A percentile compares a stretch with the other conserved stretches of the same genome.
These are phyloP conservation scores for Chaetomidium leptoderma DNA, from an alignment of 495 filamentous ascomycete genomes.

Conservation along the genomic window DNA sequence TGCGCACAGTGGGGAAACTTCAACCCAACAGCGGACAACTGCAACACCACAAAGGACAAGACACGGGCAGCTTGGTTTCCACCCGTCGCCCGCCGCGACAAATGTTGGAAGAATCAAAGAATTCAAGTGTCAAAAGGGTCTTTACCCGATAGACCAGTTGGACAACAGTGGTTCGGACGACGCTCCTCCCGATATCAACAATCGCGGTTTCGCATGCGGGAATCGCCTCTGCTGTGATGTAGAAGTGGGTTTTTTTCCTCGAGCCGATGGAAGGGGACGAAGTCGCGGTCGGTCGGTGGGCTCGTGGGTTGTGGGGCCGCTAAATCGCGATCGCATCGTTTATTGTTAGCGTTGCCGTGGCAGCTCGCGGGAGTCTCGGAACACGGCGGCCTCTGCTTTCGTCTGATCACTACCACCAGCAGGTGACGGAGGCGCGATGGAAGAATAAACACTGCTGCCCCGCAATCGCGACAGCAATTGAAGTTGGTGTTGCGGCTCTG, in stretches of 20 bases:
- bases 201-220: not conserved
- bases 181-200: not conserved
- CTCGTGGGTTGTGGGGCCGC: constrained; percentile 11
- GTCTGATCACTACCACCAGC: not conserved
- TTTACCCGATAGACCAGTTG: constrained; percentile 11
- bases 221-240: not conserved
- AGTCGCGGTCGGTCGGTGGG: constrained; percentile 12
- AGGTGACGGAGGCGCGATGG: not conserved
- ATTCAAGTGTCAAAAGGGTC: not conserved
- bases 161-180: not conserved
- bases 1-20: not conserved
- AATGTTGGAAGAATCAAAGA: not conserved
- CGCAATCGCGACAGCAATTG: constrained; percentile 4
- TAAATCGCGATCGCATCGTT: constrained; percentile 15
- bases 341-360: constrained; percentile 10
- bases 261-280: not conserved
- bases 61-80: not conserved
- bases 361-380: not conserved
- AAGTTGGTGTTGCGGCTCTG: constrained; percentile 19
- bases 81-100: constrained; percentile 1
- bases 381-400: not conserved
- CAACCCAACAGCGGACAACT: constrained; percentile 1
- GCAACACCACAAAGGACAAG: not conserved
- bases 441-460: not conserved
- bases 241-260: not conserved